Evolutionary conservation across 2,329 filamentous ascomycete genomes (phyloP).

Genomic region (Fusarium begoniae): DNA sequence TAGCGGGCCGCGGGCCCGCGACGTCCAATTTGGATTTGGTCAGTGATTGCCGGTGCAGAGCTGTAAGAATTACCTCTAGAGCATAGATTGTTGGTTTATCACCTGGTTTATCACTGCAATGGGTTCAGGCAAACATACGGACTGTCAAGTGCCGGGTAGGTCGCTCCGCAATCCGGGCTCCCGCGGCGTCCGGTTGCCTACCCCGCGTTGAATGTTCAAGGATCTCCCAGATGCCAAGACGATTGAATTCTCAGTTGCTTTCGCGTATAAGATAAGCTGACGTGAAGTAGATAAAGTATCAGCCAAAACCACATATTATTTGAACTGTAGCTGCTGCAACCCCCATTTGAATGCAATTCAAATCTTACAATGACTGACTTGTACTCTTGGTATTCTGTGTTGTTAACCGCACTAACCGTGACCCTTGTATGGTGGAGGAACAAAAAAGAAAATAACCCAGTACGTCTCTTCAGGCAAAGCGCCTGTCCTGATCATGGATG

Average conservation of each 20-base stretch:
- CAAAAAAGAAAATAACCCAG: not conserved
- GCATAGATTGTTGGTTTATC: too few species aligned
- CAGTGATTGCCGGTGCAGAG: too few species aligned
- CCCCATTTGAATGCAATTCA: not conserved
- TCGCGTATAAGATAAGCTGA: too few species aligned
- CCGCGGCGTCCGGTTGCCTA: not conserved
- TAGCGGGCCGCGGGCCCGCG: too few species aligned
- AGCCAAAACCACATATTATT: too few species aligned
- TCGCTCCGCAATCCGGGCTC: fast-evolving
- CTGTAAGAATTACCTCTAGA: too few species aligned
- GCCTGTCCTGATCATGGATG: too few species aligned
- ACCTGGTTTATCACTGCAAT: too few species aligned
- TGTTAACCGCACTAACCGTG: not conserved
- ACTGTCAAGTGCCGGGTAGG: not conserved
- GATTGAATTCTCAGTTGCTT: not conserved
- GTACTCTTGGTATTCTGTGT: not conserved
- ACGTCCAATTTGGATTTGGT: too few species aligned
- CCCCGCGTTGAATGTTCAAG: not conserved
- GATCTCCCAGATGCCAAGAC: fast-evolving
- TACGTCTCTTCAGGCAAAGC: too few species aligned
- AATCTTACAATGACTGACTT: not conserved
- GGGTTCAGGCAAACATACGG: too few species aligned
- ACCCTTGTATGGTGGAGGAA: not conserved
- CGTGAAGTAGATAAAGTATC: not conserved
- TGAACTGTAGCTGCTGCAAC: fast-evolving